Conservation (phyloP, 2,329 filamentous ascomycete genomes). For the Fusarium anguioides region DNA sequence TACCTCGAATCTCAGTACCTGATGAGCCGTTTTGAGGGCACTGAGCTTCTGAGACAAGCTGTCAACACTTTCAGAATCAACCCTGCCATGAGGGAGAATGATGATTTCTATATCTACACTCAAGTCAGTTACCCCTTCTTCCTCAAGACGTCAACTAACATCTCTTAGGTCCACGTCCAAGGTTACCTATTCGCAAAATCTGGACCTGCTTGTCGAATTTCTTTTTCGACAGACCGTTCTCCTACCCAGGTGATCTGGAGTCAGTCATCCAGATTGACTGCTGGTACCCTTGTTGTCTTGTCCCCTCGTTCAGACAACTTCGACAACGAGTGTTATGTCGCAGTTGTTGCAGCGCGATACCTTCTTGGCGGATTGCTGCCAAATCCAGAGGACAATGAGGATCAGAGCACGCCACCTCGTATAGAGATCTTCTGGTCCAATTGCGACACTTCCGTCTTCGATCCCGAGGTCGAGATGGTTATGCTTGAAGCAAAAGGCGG, state of each 20-base stretch:
- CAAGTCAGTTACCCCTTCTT: slow-evolving; percentile 54
- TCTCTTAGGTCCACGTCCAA: slow-evolving; percentile 69
- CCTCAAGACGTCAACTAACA: background rate
- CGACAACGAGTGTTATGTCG: slow-evolving; percentile 72
- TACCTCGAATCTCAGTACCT: slow-evolving; percentile 82
- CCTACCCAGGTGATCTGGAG: slow-evolving; percentile 75
- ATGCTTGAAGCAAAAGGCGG: slow-evolving; percentile 82
- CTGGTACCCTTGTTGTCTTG: slow-evolving; percentile 65
- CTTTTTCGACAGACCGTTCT: slow-evolving; percentile 75
- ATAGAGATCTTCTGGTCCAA: slow-evolving; percentile 81
- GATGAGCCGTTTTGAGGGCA: slow-evolving; percentile 78
- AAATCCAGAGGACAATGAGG: slow-evolving; percentile 49
- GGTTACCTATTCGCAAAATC: slow-evolving; percentile 71
- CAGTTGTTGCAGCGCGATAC: slow-evolving; percentile 76
- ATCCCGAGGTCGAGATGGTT: slow-evolving; percentile 75
- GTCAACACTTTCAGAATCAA: slow-evolving; percentile 65
- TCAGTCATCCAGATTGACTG: slow-evolving; percentile 62
- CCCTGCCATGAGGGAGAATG: slow-evolving; percentile 67
- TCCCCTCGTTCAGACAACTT: slow-evolving; percentile 70
- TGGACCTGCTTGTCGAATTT: slow-evolving; percentile 74
- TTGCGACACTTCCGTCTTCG: slow-evolving; percentile 69
- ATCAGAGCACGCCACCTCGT: slow-evolving; percentile 63
- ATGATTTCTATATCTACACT: slow-evolving; percentile 73
- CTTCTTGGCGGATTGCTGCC: slow-evolving; percentile 69
- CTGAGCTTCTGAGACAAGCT: slow-evolving; percentile 75